These are phyloP conservation scores for Tylopilus sp. DNA, from an alignment of 1,284 basidiomycete genomes.

Conservation along the genomic window DNA sequence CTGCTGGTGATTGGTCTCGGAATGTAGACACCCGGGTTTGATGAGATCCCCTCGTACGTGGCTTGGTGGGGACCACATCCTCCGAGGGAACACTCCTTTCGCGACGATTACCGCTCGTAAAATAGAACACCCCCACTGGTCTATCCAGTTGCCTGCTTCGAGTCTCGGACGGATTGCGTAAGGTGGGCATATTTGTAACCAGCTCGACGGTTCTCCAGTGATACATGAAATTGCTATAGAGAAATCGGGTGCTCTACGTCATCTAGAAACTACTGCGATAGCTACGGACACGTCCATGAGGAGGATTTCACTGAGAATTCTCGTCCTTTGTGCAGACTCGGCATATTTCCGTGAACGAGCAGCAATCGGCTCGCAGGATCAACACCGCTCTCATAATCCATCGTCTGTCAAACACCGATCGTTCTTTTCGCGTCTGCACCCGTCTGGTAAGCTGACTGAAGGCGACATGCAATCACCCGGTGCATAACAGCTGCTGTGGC, in stretches of 20 bases:
- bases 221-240: conserved; percentile 30
- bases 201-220: conserved; percentile 18
- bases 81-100: conserved; percentile 6
- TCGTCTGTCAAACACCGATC: conserved; percentile 20
- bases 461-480: conserved; percentile 7
- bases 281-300: conserved; percentile 24
- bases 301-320: conserved; percentile 28
- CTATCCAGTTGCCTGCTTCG: conserved; percentile 19
- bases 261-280: conserved; percentile 14
- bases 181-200: conserved; percentile 28
- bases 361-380: conserved; percentile 12
- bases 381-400: conserved; percentile 9
- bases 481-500: conserved; percentile 11
- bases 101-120: conserved; percentile 6
- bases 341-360: conserved; percentile 15
- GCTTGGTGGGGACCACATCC: conserved; percentile 1
- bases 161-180: conserved; percentile 15
- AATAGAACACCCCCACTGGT: conserved; percentile 15
- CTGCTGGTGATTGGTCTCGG: conserved; percentile 13
- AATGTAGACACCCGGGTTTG: conserved; percentile 7
- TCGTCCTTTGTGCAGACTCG: conserved; percentile 3
- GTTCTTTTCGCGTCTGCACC: not conserved
- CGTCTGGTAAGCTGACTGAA: conserved; percentile 9
- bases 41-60: conserved; percentile 9
- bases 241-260: conserved; percentile 17